phyloP scores from a whole-genome alignment of 2,329 filamentous ascomycete species.

The Tolypocladium guangdongense region DNA sequence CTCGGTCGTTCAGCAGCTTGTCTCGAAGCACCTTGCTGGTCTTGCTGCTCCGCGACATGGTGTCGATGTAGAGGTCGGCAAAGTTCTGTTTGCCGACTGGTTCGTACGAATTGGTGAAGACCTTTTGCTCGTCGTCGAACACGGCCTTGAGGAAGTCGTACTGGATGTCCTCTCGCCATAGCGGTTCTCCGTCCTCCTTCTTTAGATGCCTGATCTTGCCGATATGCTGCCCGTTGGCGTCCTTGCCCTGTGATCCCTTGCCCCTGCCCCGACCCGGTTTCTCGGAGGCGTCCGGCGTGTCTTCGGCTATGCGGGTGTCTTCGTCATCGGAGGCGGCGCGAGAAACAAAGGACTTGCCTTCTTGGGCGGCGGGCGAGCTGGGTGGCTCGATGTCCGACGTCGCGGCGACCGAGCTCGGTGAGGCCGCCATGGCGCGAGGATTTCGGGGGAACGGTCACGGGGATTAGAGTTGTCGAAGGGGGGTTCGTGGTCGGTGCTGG shows the following conservation, averaged over 20 bases:
- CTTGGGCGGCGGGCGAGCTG: constrained; percentile 32
- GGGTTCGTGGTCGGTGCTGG: background rate
- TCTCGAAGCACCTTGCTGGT: constrained; percentile 97
- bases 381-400: constrained; percentile 34
- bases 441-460: background rate
- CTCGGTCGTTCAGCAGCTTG: constrained; percentile 84
- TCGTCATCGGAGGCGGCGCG: constrained; percentile 36
- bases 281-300: constrained; percentile 31
- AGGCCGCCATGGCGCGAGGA: constrained; percentile 24
- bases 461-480: background rate
- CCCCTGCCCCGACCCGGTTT: constrained; percentile 26
- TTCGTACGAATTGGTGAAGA: constrained; percentile 91
- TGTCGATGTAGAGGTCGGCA: constrained; percentile 94
- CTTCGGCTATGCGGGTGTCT: constrained; percentile 29
- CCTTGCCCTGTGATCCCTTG: constrained; percentile 22
- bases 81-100: constrained; percentile 61
- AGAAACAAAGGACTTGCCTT: constrained; percentile 35
- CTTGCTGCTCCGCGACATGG: constrained; percentile 97
- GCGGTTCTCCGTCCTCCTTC: constrained; percentile 77
- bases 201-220: constrained; percentile 77
- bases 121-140: constrained; percentile 61
- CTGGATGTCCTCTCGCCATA: constrained; percentile 82
- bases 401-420: constrained; percentile 27
- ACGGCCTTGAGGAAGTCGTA: constrained; percentile 74
- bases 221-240: constrained; percentile 27